These are phyloP conservation scores for Sclerotinia nivalis DNA, from an alignment of 2,329 filamentous ascomycete genomes.

Conservation along the genomic window DNA sequence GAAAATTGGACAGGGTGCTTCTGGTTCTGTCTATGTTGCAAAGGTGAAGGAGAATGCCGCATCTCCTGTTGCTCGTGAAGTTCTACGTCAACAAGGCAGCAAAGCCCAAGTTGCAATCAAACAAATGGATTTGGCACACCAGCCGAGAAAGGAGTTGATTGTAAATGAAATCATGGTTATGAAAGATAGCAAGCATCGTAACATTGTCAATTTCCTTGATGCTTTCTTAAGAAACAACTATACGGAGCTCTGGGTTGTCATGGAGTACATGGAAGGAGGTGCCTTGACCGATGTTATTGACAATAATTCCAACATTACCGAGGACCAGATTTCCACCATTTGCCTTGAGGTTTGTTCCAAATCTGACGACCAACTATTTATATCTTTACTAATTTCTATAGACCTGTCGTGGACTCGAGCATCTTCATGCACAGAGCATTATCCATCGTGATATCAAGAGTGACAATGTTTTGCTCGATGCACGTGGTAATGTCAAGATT, in stretches of 20 bases:
- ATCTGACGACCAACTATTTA: neutral
- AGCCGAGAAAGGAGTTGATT: slow-evolving; percentile 96
- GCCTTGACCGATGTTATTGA: slow-evolving; percentile 98
- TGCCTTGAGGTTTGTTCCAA: slow-evolving; percentile 76
- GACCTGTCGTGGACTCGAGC: slow-evolving; percentile 94
- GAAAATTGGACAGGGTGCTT: slow-evolving; percentile 98
- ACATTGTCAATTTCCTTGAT: slow-evolving; percentile 98
- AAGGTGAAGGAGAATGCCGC: slow-evolving; percentile 86
- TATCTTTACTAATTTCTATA: slow-evolving; percentile 45
- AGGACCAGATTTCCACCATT: slow-evolving; percentile 97
- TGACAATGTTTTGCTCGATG: slow-evolving; percentile 91
- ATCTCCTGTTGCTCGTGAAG: slow-evolving; percentile 75
- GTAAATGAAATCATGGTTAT: slow-evolving; percentile 99
- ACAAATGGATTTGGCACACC: slow-evolving; percentile 98
- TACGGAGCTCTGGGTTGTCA: slow-evolving; percentile 97
- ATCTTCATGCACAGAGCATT: slow-evolving; percentile 93
- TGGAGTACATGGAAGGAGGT: slow-evolving; percentile 99
- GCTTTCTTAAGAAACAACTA: slow-evolving; percentile 95
- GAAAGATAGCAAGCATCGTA: slow-evolving; percentile 97
- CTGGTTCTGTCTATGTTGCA: slow-evolving; percentile 95
- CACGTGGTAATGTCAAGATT: slow-evolving; percentile 95
- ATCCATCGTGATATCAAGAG: slow-evolving; percentile 99
- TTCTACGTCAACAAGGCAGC: slow-evolving; percentile 76
- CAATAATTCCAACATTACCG: slow-evolving; percentile 90
- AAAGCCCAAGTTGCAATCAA: slow-evolving; percentile 96